phyloP scores from a whole-genome alignment of 306 rosid genomes.

The Fagus crenata region DNA sequence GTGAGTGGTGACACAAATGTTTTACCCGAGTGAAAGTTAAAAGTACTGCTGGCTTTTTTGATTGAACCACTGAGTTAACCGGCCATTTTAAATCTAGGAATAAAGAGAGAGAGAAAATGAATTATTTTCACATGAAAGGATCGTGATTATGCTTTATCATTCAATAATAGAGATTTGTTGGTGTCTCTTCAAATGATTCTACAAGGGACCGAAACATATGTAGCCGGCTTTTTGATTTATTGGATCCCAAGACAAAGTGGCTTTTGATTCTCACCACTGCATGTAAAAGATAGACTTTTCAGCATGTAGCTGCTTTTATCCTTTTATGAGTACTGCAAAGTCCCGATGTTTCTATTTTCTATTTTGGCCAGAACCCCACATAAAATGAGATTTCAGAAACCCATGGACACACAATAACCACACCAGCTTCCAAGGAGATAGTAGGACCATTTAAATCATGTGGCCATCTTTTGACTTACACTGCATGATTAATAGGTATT shows the following conservation, averaged over 20 bases:
- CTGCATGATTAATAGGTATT: background rate
- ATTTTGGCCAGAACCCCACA: slow-evolving; percentile 16
- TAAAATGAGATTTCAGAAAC: slow-evolving; percentile 43
- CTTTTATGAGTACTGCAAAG: slow-evolving; percentile 33
- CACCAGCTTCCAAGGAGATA: slow-evolving; percentile 23
- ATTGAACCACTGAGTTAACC: background rate
- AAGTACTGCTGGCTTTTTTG: background rate
- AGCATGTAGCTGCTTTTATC: slow-evolving; percentile 33
- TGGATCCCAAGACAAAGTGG: slow-evolving; percentile 29
- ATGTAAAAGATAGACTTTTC: slow-evolving; percentile 18
- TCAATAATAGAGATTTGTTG: slow-evolving; percentile 13
- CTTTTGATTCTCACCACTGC: background rate
- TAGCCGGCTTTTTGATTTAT: background rate
- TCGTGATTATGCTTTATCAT: slow-evolving; percentile 15
- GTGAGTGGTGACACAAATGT: no score
- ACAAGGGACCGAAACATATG: slow-evolving; percentile 10
- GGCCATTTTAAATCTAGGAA: no score
- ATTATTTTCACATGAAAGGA: background rate
- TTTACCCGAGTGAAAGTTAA: no score
- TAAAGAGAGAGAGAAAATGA: background rate
- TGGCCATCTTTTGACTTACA: slow-evolving; percentile 10
- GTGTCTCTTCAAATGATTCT: background rate
- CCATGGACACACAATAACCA: slow-evolving; percentile 25
- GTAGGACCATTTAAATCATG: slow-evolving; percentile 19
- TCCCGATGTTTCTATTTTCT: slow-evolving; percentile 19